These are phyloP conservation scores for Claviceps purpurea DNA, from an alignment of 2,329 filamentous ascomycete genomes.

Conservation along the genomic window DNA sequence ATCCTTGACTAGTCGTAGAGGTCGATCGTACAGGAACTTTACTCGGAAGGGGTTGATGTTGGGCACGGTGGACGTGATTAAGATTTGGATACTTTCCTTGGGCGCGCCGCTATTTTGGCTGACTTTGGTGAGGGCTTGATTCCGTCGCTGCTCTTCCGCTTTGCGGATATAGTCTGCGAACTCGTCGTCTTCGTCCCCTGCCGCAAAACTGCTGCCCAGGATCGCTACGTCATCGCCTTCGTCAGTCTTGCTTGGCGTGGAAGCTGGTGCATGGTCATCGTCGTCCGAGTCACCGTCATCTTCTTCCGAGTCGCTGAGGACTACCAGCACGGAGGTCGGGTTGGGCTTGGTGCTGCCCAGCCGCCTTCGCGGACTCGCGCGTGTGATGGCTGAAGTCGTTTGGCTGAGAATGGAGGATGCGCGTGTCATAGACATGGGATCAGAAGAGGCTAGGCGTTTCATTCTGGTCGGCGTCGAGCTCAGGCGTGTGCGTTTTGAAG, in stretches of 20 bases:
- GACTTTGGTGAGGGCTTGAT: conserved; percentile 11
- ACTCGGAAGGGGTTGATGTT: conserved; percentile 43
- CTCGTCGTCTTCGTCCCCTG: conserved; percentile 25
- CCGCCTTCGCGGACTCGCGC: not conserved
- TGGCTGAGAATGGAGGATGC: conserved; percentile 7
- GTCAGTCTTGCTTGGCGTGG: conserved; percentile 6
- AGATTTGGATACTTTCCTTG: conserved; percentile 18
- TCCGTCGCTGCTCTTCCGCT: conserved; percentile 21
- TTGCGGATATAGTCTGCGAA: conserved; percentile 32
- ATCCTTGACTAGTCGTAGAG: conserved; percentile 50
- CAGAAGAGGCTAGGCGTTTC: conserved; percentile 4
- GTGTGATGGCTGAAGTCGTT: not conserved
- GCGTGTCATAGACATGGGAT: conserved; percentile 8
- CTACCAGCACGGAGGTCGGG: conserved; percentile 9
- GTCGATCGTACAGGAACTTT: conserved; percentile 52
- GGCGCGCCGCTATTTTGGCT: conserved; percentile 6
- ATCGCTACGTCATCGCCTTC: conserved; percentile 12
- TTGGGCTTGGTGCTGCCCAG: not conserved
- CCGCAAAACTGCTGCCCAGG: conserved; percentile 12
- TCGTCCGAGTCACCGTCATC: conserved; percentile 20
- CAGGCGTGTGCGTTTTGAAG: conserved; percentile 24
- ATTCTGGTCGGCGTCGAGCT: conserved; percentile 11
- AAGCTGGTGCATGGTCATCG: conserved; percentile 5
- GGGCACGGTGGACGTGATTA: conserved; percentile 50
- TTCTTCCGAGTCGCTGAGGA: conserved; percentile 21